Evolutionary conservation across 345 rosid genomes (phyloP), one percentile per base, ranked within the genome.

Genomic region (Pugionium cornutum): DNA sequence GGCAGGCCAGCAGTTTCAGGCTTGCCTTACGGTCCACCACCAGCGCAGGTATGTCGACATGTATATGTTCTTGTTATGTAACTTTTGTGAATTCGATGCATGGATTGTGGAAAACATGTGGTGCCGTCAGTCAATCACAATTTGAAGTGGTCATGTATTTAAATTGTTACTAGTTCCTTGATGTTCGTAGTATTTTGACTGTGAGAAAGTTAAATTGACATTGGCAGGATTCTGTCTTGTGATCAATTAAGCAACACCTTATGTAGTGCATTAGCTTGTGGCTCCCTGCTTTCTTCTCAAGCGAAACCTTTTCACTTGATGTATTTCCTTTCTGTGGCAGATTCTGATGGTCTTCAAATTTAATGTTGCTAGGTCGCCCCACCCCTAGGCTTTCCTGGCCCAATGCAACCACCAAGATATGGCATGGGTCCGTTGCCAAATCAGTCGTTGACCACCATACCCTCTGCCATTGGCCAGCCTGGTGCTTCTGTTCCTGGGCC

Each of bases 371-470:
- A 89, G 97, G 83, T 76, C 49, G 53, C 78, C 55, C 87, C 84
- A 59, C 79, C 86, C 74, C 78, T 80, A 62, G 62, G 78, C 55
- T 70, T 88, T 66, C 82, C 88, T 58, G 94, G 94, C 59, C 43
- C 82, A 42, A 49, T 70, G 70, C 92, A 83, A 72, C 91, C 90
- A 61, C 70, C 76, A 79, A 79, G 81, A 83, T 82, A 63, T 79
- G 95, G 96, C 60, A 83, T 89, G 96, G 84, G 87, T 31, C 89
- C 92, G 29, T 75, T 85, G 66, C 89, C 89, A 74, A 80, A 82
- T 82, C 99, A 89, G 72, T 76, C 89, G 47, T 83, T 83, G 96
- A 84, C 96, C 55, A 77, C 84, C 48, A 87, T 87, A 72, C 81
- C 94, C 52, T 84, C 94, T 63, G 85, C 83, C 48, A 76, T 85